phyloP scores from a whole-genome alignment of 2,329 filamentous ascomycete genomes.

The Ceratocystis diversiconidia region DNA sequence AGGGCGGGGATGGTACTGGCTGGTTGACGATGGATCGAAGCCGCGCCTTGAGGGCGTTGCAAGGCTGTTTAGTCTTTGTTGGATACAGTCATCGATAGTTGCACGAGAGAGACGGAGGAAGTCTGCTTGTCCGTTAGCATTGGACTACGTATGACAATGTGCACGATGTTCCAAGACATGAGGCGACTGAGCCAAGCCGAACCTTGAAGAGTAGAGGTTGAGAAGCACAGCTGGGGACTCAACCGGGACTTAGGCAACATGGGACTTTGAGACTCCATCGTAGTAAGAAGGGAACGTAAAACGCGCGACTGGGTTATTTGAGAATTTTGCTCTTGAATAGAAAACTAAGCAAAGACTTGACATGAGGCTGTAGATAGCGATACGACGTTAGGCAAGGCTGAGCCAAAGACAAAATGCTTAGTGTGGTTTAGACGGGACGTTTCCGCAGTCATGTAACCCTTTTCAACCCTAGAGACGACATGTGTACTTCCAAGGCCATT shows the following conservation, averaged over 20 bases:
- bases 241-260: constrained; percentile 25
- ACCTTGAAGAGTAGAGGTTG: constrained; percentile 55
- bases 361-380: background rate
- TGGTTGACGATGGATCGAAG: constrained; percentile 67
- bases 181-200: constrained; percentile 20
- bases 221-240: constrained; percentile 67
- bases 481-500: background rate
- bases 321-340: background rate
- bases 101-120: constrained; percentile 77
- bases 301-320: background rate
- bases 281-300: background rate
- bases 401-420: background rate
- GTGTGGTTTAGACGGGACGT: background rate
- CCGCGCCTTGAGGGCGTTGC: constrained; percentile 55
- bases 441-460: background rate
- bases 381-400: constrained; percentile 4
- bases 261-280: constrained; percentile 10
- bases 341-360: background rate
- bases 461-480: background rate
- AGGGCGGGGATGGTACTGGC: constrained; percentile 34
- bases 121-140: constrained; percentile 38
- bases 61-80: constrained; percentile 82
- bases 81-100: constrained; percentile 83
- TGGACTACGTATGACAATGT: background rate
- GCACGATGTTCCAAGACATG: background rate